A percentile compares a stretch with the other conserved stretches of the same genome.
These are phyloP conservation scores for Clarireedia hainanense DNA, from an alignment of 2,329 filamentous ascomycete species.

Conservation along the genomic window DNA sequence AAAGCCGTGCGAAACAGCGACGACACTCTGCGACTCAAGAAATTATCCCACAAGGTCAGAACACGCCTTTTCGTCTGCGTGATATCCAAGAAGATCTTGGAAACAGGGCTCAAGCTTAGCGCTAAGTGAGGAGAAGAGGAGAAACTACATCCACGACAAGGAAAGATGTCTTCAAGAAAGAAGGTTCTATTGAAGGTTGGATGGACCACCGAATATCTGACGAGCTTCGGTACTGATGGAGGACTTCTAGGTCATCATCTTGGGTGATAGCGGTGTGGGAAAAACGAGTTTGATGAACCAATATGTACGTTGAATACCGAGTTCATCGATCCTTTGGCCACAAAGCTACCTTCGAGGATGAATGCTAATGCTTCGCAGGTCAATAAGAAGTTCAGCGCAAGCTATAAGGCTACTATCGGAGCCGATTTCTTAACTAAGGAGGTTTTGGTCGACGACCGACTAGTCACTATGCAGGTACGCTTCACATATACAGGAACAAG, in stretches of 20 bases:
- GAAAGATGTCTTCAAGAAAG: slow-evolving; percentile 37
- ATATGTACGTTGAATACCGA: slow-evolving; percentile 68
- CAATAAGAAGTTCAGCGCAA: slow-evolving; percentile 99
- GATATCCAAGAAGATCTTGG: not conserved
- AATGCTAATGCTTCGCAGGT: slow-evolving; percentile 50
- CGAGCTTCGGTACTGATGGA: slow-evolving; percentile 3
- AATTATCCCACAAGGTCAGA: not conserved
- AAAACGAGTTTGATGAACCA: slow-evolving; percentile 99
- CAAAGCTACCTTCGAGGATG: not conserved
- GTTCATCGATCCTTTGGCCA: not conserved
- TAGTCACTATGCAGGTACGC: slow-evolving; percentile 93
- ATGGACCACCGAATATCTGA: not conserved
- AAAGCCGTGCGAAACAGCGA: too few relatives aligned
- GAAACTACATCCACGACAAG: not conserved
- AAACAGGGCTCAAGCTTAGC: not conserved
- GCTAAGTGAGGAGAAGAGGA: not conserved
- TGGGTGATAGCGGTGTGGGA: slow-evolving; percentile 96
- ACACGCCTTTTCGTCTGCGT: not conserved
- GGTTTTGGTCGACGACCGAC: slow-evolving; percentile 90
- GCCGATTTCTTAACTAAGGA: slow-evolving; percentile 98
- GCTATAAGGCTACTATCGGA: slow-evolving; percentile 98
- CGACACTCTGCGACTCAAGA: not conserved
- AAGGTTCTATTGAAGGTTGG: slow-evolving; percentile 61
- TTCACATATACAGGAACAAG: not conserved
- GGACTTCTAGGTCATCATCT: slow-evolving; percentile 77